Conservation (phyloP, 371 early-diverging fungal genomes). For the Lichtheimia hyalospora region DNA sequence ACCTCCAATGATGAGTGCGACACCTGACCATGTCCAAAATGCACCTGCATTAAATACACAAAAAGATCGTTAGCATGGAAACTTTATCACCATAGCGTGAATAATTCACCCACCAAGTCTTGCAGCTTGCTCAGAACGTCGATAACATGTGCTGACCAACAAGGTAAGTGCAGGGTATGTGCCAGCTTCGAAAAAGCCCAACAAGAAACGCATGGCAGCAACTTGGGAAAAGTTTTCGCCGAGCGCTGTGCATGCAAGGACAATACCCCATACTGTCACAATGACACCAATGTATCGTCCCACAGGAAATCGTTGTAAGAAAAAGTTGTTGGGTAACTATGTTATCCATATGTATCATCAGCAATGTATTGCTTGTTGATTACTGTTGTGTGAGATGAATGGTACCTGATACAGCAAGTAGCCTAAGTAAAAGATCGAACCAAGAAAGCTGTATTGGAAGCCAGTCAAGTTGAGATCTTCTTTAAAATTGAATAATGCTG, state of each 20-base stretch:
- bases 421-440: conserved; percentile 41
- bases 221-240: conserved; percentile 33
- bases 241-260: conserved; percentile 24
- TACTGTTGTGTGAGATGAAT: neutral
- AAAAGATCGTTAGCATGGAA: too few species aligned
- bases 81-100: too few species aligned
- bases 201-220: conserved; percentile 37
- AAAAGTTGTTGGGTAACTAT: conserved; percentile 42
- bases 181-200: conserved; percentile 33
- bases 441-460: conserved; percentile 30
- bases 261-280: conserved; percentile 32
- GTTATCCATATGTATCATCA: neutral
- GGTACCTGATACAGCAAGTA: conserved; percentile 39
- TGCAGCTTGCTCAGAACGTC: conserved; percentile 36
- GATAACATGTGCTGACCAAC: conserved; percentile 36
- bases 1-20: conserved; percentile 59
- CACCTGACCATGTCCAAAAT: conserved; percentile 44
- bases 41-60: conserved; percentile 11
- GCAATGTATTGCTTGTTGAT: neutral
- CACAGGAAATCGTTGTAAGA: conserved; percentile 34
- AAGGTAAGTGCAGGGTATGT: conserved; percentile 32
- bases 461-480: conserved; percentile 26
- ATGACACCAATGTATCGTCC: conserved; percentile 36
- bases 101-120: conserved; percentile 19
- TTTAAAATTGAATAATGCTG: conserved; percentile 27